Conservation (phyloP, 257 asterid species). For the Scutellaria minor region DNA sequence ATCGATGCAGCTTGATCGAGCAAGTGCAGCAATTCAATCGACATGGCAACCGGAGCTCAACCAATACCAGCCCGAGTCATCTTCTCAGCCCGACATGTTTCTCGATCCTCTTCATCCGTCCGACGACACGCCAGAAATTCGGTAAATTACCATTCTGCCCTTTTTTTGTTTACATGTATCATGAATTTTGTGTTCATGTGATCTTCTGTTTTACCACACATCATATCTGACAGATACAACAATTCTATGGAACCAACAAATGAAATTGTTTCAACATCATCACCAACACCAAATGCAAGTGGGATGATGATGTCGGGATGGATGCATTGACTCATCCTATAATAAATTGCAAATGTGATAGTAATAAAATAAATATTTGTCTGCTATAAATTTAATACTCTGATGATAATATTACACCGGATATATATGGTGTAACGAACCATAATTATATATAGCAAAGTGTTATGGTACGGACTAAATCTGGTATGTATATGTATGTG, state of each 20-base stretch:
- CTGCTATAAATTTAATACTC: no score
- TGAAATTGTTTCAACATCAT: conserved; percentile 35
- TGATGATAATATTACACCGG: no score
- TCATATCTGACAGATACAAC: conserved; percentile 32
- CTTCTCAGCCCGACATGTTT: conserved; percentile 19
- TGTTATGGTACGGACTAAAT: not conserved
- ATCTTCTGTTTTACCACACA: not conserved
- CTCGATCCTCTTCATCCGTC: conserved; percentile 18
- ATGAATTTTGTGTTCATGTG: not conserved
- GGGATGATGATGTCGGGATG: conserved; percentile 52
- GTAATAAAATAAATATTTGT: not conserved
- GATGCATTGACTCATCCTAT: conserved; percentile 39
- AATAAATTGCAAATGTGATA: not conserved
- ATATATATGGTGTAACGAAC: no score
- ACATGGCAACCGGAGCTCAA: conserved; percentile 30
- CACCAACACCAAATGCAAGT: conserved; percentile 38
- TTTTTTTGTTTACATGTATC: no score
- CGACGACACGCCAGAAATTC: not conserved
- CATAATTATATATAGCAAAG: conserved; percentile 1
- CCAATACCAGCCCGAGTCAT: conserved; percentile 24
- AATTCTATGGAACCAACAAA: conserved; percentile 15
- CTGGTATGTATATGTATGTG: not conserved
- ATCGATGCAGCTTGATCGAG: conserved; percentile 33
- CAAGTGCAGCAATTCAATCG: conserved; percentile 11
- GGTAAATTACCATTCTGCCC: conserved; percentile 12